Base-by-base conservation (phyloP, 208 protist genomes). In the Strigomonas culicis region DNA sequence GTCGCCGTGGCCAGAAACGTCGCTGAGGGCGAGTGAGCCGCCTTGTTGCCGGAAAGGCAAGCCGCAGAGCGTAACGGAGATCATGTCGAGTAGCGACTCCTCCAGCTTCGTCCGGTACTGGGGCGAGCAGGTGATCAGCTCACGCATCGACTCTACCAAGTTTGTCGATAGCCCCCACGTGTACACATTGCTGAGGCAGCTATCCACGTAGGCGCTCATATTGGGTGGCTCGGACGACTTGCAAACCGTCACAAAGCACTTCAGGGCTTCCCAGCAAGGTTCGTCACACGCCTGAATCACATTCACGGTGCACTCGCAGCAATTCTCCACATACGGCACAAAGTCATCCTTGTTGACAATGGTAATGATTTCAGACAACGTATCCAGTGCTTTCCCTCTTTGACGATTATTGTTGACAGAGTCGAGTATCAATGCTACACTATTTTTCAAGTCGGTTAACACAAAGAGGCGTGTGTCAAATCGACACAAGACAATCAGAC, bases 11-110 rank as follows among this genome's bases (percentile, higher is more conserved):
- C 52, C 52, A 22, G 70, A 46, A 7, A 75, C 43, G 39, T 51
- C 59, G 4, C 44, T 60, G 25, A 63, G 57, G 7, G 59, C 47
- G 27, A 75, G 60, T 0, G 66, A 51, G 41, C 67, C 68, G 41
- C 56, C 31, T 31, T 90, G 80, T 47, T 95, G 89, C 0, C 89
- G 69, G 59, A 95, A 95, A 4, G 89, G 89, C 4, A 93, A 64
- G 19, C 86, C 86, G 58, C 86, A 95, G 2, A 95, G 79, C 27
- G 89, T 95, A 36, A 95, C 71, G 27, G 89, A 95, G 68, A 95
- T 95, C 79, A 91, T 86, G 66, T 95, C 89, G 11, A 95, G 77
- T 58, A 95, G 62, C 27, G 77, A 80, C 63, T 92, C 83, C 63
- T 92, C 86, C 44, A 95, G 58, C 66, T 85, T 86, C 21, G 71